Conservation (phyloP, 148 eudicot genomes). For the Amaranthus palmeri region DNA sequence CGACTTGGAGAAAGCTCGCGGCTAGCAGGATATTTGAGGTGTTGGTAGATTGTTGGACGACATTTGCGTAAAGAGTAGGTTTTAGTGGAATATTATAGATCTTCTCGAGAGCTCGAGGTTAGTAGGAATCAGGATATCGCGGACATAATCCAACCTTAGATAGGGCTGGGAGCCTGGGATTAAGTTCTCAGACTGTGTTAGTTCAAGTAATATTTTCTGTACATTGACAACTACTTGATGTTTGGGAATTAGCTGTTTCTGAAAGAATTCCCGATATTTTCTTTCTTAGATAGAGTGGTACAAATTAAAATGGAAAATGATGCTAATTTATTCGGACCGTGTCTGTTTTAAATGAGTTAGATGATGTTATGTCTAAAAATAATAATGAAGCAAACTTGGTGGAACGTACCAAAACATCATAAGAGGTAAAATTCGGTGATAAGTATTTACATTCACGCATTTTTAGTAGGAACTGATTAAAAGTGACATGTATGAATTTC, state of each 20-base stretch:
- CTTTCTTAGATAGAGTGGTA: too few relatives aligned
- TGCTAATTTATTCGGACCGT: too few relatives aligned
- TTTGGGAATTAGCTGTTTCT: neutral
- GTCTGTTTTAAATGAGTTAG: too few relatives aligned
- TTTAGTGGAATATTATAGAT: neutral
- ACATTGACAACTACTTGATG: neutral
- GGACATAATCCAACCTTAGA: neutral
- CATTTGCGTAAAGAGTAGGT: neutral
- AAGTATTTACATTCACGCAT: too few relatives aligned
- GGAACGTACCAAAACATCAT: too few relatives aligned
- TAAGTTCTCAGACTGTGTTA: neutral
- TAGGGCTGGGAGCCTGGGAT: neutral
- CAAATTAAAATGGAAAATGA: too few relatives aligned
- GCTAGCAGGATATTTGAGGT: neutral
- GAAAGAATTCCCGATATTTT: too few relatives aligned
- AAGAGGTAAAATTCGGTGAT: too few relatives aligned
- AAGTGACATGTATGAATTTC: too few relatives aligned
- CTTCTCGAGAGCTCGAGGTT: neutral
- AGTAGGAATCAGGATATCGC: neutral
- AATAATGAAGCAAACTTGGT: too few relatives aligned
- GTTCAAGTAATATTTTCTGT: neutral
- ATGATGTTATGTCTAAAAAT: too few relatives aligned
- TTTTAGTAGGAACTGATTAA: too few relatives aligned
- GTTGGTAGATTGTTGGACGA: neutral
- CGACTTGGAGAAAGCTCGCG: conserved; percentile 70